Evolutionary conservation across 352 stramenopile genomes (phyloP), one percentile per base, ranked within the genome.

Genomic region (Pythium rishiriense): DNA sequence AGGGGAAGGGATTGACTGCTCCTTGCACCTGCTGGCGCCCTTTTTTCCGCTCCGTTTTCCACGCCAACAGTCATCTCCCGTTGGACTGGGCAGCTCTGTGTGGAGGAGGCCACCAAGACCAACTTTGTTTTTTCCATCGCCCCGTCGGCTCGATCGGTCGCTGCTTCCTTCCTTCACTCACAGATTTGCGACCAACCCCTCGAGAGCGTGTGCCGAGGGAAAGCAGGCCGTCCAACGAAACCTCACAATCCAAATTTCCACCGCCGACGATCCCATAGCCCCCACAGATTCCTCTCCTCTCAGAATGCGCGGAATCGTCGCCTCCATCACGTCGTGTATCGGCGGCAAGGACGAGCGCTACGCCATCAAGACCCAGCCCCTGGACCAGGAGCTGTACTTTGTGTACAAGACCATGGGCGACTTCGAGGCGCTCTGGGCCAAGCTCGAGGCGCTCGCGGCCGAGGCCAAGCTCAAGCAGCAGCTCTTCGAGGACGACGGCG

Each of bases 391-490:
- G 17, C 63, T 72, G 21, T 91, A 92, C 73, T 93, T 90, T 68
- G 83, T 90, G 35, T 93, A 93, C 78, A 91, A 91, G 78, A 88
- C 72, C 22, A 73, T 91, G 71, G 61, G 51, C 68, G 83, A 93
- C 49, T 93, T 93, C 45, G 76, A 91, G 49, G 76, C 75, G 47
- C 73, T 93, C 0, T 93, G 82, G 82, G 61, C 58, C 61, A 73
- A 81, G 10, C 66, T 93, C 43, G 75, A 90, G 64, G 61, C 69
- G 42, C 71, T 93, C 24, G 79, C 72, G 22, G 62, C 56, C n/a
- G 75, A 87, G 43, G 68, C 85, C 60, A 85, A 89, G 69, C 67
- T 67, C 33, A 73, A 66, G 24, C 56, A 68, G 43, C 52, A 66
- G 21, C 56, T 59, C 22, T 64, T 58, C 24, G 22, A 62, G 17